Conservation (phyloP, 192 early-diverging fungal genomes). For the Linnemannia exigua region DNA sequence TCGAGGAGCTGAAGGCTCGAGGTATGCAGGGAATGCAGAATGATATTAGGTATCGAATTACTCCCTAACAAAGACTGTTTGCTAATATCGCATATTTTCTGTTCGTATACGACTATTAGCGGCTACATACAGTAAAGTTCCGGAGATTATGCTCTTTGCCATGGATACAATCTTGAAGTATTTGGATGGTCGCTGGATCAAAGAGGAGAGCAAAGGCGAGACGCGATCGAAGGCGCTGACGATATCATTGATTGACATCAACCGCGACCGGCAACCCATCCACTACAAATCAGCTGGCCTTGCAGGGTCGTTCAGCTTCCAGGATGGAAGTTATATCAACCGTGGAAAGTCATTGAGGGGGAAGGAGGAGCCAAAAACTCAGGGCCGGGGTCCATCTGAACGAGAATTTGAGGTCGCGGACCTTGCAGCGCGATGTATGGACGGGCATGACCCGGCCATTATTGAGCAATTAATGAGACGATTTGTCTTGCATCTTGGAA, state of each 20-base stretch:
- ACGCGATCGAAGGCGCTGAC: neutral
- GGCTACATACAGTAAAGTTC: slow-evolving; percentile 22
- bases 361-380: slow-evolving; percentile 5
- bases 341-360: slow-evolving; percentile 31
- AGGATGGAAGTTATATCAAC: slow-evolving; percentile 16
- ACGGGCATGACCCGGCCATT: slow-evolving; percentile 28
- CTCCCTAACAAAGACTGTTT: neutral
- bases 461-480: slow-evolving; percentile 32
- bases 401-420: slow-evolving; percentile 34
- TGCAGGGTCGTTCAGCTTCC: slow-evolving; percentile 19
- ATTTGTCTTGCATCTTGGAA: slow-evolving; percentile 33
- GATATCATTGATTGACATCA: slow-evolving; percentile 36
- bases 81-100: neutral
- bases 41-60: neutral
- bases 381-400: neutral
- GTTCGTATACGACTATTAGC: slow-evolving; percentile 2
- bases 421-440: slow-evolving; percentile 25
- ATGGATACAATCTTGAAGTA: slow-evolving; percentile 37
- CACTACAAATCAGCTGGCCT: slow-evolving; percentile 25
- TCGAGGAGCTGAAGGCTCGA: slow-evolving; percentile 32
- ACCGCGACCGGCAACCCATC: slow-evolving; percentile 32
- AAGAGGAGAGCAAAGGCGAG: slow-evolving; percentile 8
- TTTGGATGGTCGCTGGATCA: slow-evolving; percentile 49
- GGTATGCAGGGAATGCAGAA: neutral
- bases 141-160: slow-evolving; percentile 28